Evolutionary conservation across 225 moss, liverwort and hornwort species (phyloP).

Genomic region (Polytrichum commune): DNA sequence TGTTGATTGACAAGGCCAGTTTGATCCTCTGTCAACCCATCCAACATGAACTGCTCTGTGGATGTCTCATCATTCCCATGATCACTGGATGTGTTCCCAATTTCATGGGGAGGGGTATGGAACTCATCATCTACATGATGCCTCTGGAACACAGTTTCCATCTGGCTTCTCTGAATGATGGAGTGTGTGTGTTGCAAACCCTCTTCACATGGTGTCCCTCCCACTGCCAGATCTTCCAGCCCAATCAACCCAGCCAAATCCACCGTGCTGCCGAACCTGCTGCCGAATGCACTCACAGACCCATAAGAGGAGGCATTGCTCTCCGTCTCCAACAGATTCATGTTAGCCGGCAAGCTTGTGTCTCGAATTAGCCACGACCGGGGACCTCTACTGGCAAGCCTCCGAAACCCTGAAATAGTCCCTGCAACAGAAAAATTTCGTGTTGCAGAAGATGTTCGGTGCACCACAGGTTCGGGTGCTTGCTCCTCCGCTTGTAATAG

Average conservation of each 20-base stretch:
- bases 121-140: slow-evolving; percentile 4
- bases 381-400: slow-evolving; percentile 15
- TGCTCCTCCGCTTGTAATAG: slow-evolving; percentile 29
- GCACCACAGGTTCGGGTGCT: slow-evolving; percentile 20
- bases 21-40: slow-evolving; percentile 4
- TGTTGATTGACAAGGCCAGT: background rate
- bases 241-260: slow-evolving; percentile 31
- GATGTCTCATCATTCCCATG: slow-evolving; percentile 10
- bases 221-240: slow-evolving; percentile 26
- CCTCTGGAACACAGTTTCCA: slow-evolving; percentile 12
- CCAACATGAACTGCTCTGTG: slow-evolving; percentile 16
- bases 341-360: slow-evolving; percentile 13
- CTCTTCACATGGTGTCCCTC: slow-evolving; percentile 10
- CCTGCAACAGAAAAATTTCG: slow-evolving; percentile 23
- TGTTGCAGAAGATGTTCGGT: slow-evolving; percentile 28
- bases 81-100: background rate
- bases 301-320: slow-evolving; percentile 32
- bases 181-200: slow-evolving; percentile 14
- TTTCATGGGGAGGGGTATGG: background rate
- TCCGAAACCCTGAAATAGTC: slow-evolving; percentile 21
- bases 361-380: slow-evolving; percentile 28
- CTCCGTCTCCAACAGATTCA: slow-evolving; percentile 28
- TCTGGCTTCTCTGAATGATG: slow-evolving; percentile 12
- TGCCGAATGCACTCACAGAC: slow-evolving; percentile 20
- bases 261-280: slow-evolving; percentile 25